Conservation (phyloP, 1,284 basidiomycete genomes). For the Cryptococcus sp. region DNA sequence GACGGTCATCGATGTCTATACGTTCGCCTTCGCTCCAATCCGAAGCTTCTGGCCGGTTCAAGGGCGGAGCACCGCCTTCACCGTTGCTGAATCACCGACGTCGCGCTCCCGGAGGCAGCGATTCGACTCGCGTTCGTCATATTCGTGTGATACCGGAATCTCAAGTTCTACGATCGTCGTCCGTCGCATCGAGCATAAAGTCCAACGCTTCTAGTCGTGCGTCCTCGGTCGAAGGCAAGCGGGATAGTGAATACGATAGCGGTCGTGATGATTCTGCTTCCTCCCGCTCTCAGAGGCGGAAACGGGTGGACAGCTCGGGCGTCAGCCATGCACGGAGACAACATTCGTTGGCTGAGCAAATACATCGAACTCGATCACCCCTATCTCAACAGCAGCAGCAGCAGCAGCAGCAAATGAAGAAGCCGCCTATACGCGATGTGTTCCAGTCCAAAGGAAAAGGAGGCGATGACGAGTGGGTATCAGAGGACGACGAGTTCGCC, state of each 20-base stretch:
- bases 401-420: not conserved
- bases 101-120: constrained; percentile 38
- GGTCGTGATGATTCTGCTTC: constrained; percentile 34
- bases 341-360: constrained; percentile 32
- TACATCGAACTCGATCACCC: constrained; percentile 31
- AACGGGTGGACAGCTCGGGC: constrained; percentile 9
- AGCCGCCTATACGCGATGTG: constrained; percentile 51
- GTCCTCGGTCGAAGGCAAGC: constrained; percentile 24
- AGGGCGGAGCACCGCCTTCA: constrained; percentile 25
- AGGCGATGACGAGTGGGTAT: constrained; percentile 52
- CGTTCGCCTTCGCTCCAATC: constrained; percentile 34
- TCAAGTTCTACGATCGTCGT: constrained; percentile 34
- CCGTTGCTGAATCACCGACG: constrained; percentile 50
- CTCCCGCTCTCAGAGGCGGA: constrained; percentile 21
- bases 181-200: constrained; percentile 39
- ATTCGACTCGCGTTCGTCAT: constrained; percentile 43
- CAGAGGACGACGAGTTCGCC: constrained; percentile 53
- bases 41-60: constrained; percentile 21
- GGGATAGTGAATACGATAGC: constrained; percentile 36
- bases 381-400: not conserved
- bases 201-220: constrained; percentile 40
- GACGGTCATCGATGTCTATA: constrained; percentile 32
- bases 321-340: constrained; percentile 3
- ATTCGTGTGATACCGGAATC: constrained; percentile 46
- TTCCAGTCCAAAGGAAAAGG: constrained; percentile 46